phyloP scores from a whole-genome alignment of 169 alveolate genomes.

The Plasmodium adleri region DNA sequence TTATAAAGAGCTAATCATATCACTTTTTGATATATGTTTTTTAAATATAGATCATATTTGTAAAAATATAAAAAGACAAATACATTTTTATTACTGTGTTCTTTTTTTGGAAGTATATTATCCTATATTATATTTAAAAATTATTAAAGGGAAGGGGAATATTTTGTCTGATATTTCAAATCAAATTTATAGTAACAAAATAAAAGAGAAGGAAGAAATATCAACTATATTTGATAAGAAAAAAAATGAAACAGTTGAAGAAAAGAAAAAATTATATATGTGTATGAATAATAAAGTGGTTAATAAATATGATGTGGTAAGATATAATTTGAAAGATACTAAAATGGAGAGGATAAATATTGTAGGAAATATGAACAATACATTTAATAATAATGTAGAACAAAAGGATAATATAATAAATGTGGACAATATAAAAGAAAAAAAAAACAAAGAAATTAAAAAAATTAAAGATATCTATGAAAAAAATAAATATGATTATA shows the following conservation, averaged over 20 bases:
- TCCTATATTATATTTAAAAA: conserved; percentile 63
- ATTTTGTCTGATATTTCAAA: not conserved
- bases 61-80: conserved; percentile 57
- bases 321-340: too few species aligned
- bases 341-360: too few species aligned
- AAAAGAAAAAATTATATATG: too few species aligned
- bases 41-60: conserved; percentile 60
- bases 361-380: too few species aligned
- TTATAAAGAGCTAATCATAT: conserved; percentile 24
- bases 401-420: too few species aligned
- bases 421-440: not conserved
- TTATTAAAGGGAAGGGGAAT: conserved; percentile 11
- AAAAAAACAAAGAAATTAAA: not conserved
- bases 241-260: too few species aligned
- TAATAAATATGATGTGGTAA: too few species aligned
- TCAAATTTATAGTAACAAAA: not conserved
- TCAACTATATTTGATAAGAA: not conserved
- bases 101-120: conserved; percentile 63
- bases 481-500: not conserved
- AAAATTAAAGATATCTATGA: not conserved
- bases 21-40: conserved; percentile 54
- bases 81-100: conserved; percentile 50
- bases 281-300: too few species aligned
- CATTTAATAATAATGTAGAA: too few species aligned
- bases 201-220: not conserved